Evolutionary conservation across 495 filamentous ascomycete genomes (phyloP).

Genomic region (Umbilicaria muhlenbergii): DNA sequence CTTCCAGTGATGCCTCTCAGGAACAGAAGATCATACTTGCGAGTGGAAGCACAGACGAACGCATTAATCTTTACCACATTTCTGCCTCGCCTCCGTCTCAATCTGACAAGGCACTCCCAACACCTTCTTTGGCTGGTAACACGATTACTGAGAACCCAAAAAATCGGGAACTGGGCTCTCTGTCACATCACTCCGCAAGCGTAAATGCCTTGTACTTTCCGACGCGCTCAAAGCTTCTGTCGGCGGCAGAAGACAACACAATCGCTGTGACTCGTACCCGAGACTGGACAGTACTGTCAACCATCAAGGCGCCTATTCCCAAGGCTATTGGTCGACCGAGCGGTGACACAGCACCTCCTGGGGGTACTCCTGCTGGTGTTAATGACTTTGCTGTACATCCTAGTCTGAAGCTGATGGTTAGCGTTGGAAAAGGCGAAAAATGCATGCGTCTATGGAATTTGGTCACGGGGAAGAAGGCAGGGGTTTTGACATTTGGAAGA

Average conservation of each 20-base stretch:
- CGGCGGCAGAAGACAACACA: constrained; percentile 69
- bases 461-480: constrained; percentile 88
- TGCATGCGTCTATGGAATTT: constrained; percentile 94
- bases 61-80: constrained; percentile 85
- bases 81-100: constrained; percentile 49
- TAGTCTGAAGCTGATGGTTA: constrained; percentile 89
- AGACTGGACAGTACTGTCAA: constrained; percentile 82
- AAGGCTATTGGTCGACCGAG: constrained; percentile 70
- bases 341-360: constrained; percentile 78
- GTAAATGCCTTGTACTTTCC: constrained; percentile 72
- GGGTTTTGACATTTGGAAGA: constrained; percentile 68
- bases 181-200: constrained; percentile 71
- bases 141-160: constrained; percentile 64
- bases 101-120: constrained; percentile 26
- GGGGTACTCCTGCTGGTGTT: constrained; percentile 71
- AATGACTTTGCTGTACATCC: constrained; percentile 95
- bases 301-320: constrained; percentile 77
- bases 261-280: constrained; percentile 73
- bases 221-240: constrained; percentile 72
- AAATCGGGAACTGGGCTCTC: constrained; percentile 74
- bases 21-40: constrained; percentile 71
- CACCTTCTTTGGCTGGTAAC: constrained; percentile 48
- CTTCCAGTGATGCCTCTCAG: constrained; percentile 27
- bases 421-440: constrained; percentile 71
- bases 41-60: constrained; percentile 79